phyloP scores from a whole-genome alignment of 2,329 filamentous ascomycete genomes.

The Alternaria solani region DNA sequence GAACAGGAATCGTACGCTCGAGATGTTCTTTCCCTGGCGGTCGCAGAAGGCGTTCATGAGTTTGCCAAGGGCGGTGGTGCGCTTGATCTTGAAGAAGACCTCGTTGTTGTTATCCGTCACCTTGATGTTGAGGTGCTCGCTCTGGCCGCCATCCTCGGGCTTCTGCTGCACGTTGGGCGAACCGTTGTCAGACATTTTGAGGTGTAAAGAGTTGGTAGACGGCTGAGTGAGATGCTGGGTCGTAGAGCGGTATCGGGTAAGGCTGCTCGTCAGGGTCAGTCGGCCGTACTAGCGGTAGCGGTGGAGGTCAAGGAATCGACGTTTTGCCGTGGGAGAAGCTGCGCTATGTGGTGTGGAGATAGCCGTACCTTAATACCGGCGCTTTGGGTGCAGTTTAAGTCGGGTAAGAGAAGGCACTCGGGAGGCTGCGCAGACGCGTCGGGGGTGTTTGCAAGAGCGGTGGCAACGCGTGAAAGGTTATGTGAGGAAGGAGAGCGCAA shows the following conservation, averaged over 20 bases:
- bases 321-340: constrained; percentile 26
- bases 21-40: constrained; percentile 85
- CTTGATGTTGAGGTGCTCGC: constrained; percentile 97
- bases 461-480: constrained; percentile 35
- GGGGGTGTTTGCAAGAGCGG: constrained; percentile 23
- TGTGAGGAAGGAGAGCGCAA: constrained; percentile 27
- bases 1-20: constrained; percentile 91
- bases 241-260: background rate
- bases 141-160: constrained; percentile 57
- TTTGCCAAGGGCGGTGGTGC: constrained; percentile 93
- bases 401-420: constrained; percentile 20
- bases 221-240: constrained; percentile 5
- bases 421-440: constrained; percentile 26
- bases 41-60: constrained; percentile 99
- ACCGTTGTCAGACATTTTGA: constrained; percentile 55
- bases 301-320: constrained; percentile 32
- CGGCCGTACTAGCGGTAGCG: constrained; percentile 15
- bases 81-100: constrained; percentile 99
- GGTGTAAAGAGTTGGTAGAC: constrained; percentile 5
- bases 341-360: constrained; percentile 31
- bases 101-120: constrained; percentile 99
- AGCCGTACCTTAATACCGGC: constrained; percentile 26
- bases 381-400: constrained; percentile 16
- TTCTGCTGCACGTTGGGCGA: constrained; percentile 53
- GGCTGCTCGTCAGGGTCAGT: constrained; percentile 26